phyloP scores from a whole-genome alignment of 1,284 basidiomycete species.

The Ceratorhiza oryzae-sativae region DNA sequence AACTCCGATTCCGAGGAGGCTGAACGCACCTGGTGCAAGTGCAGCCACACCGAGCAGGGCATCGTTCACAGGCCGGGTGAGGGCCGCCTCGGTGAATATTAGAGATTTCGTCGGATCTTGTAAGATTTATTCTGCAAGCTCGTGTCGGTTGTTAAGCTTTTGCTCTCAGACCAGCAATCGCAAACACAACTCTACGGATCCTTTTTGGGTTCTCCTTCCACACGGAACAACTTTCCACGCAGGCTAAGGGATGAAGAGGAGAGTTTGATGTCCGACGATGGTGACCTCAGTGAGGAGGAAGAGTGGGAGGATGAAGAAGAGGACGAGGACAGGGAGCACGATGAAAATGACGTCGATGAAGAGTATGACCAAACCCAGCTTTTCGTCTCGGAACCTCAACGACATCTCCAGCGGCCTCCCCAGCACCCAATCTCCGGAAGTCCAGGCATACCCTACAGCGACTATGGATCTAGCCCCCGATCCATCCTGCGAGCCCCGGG shows the following conservation, averaged over 20 bases:
- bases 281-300: conserved; percentile 39
- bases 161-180: conserved; percentile 33
- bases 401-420: conserved; percentile 40
- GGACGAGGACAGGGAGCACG: conserved; percentile 45
- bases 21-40: background rate
- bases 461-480: conserved; percentile 35
- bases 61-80: conserved; percentile 28
- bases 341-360: conserved; percentile 45
- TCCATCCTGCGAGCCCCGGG: conserved; percentile 34
- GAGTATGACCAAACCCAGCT: conserved; percentile 44
- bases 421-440: conserved; percentile 25
- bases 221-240: background rate
- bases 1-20: conserved; percentile 14
- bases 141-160: conserved; percentile 1
- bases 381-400: conserved; percentile 41
- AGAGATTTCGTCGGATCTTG: conserved; percentile 24
- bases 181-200: conserved; percentile 41
- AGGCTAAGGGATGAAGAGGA: conserved; percentile 35
- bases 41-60: conserved; percentile 6
- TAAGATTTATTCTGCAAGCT: background rate
- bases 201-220: conserved; percentile 39
- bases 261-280: conserved; percentile 31
- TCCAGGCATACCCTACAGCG: conserved; percentile 31
- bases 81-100: conserved; percentile 24
- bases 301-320: conserved; percentile 41